phyloP scores from a whole-genome alignment of 1,284 basidiomycete genomes.

The Moesziomyces aphidis region DNA sequence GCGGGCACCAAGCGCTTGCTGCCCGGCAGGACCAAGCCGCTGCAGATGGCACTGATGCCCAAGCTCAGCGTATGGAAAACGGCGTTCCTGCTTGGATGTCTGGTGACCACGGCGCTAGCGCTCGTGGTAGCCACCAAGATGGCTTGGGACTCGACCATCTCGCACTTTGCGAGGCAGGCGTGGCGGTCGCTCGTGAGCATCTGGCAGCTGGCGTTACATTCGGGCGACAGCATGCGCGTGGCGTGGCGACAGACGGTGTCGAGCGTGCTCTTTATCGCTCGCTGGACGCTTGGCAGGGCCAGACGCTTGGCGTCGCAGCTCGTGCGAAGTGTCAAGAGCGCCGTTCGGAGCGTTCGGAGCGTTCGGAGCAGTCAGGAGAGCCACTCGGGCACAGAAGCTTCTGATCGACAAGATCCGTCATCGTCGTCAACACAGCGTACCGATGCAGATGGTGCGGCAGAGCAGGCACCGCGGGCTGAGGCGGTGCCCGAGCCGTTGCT shows the following conservation, averaged over 20 bases:
- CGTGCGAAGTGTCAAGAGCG: conserved; percentile 6
- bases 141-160: conserved; percentile 37
- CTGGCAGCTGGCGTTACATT: conserved; percentile 26
- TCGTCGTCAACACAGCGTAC: conserved; percentile 1
- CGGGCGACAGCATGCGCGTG: conserved; percentile 21
- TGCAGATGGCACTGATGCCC: conserved; percentile 32
- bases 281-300: conserved; percentile 13
- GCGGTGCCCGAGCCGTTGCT: conserved; percentile 18
- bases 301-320: conserved; percentile 3
- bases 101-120: conserved; percentile 15
- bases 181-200: conserved; percentile 35
- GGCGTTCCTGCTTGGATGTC: conserved; percentile 29
- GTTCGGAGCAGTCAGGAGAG: conserved; percentile 8
- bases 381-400: background rate
- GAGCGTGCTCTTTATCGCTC: conserved; percentile 20
- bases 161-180: conserved; percentile 32
- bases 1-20: conserved; percentile 16
- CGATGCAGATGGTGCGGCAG: background rate
- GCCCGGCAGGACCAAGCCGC: conserved; percentile 32
- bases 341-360: conserved; percentile 5
- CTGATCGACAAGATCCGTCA: background rate
- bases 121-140: conserved; percentile 24
- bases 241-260: conserved; percentile 31
- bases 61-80: conserved; percentile 17
- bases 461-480: background rate